Base-by-base conservation (phyloP, 2,329 filamentous ascomycete genomes). In the Paecilomyces niveus region DNA sequence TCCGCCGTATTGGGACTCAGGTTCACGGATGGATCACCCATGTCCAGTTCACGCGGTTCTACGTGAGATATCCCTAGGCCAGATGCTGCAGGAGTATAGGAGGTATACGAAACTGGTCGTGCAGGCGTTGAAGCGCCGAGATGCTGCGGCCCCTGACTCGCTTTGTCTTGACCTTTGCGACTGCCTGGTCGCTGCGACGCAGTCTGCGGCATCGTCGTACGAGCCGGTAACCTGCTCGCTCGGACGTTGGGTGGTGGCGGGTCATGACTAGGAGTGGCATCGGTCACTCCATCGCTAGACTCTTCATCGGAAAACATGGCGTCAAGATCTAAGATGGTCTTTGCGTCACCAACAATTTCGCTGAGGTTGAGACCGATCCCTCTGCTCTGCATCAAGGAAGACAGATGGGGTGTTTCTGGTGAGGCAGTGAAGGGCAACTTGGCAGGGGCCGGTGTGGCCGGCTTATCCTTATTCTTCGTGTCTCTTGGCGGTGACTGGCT, bases 1-100 rank as follows among this genome's bases (percentile, higher is more conserved):
- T 87, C 80, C 52, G 86, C 75, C 0, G 87, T 88, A 65, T 85
- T 85, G 4, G 88, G 88, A 66, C 87, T 90, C 58, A 89, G 73
- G 57, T 89, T 85, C 53, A 80, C 78, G 32, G 69, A 61, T 15
- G 67, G 68, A 35, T 70, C 67, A 18, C 71, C 57, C 53, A 55
- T 53, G 39, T 86, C 83, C 68, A 85, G 78, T 58, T 85, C 81
- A 50, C 61, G 63, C 49, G 63, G 54, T 18, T 55, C 61, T 3
- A 63, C 55, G 1, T 62, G 59, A 29, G 62, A 54, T 1, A 64
- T 53, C 79, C 75, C 57, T 81, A 81, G 62, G 81, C 81, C 62
- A 75, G 79, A 63, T 45, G 80, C 67, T 29, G 56, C 63, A 50
- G 60, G 65, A 11, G 66, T 62, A 52, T 71, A 73, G 9, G 68